Evolutionary conservation across 2,329 filamentous ascomycete genomes (phyloP), one percentile per base, ranked within the genome.

Genomic region (Plenodomus lindquistii): DNA sequence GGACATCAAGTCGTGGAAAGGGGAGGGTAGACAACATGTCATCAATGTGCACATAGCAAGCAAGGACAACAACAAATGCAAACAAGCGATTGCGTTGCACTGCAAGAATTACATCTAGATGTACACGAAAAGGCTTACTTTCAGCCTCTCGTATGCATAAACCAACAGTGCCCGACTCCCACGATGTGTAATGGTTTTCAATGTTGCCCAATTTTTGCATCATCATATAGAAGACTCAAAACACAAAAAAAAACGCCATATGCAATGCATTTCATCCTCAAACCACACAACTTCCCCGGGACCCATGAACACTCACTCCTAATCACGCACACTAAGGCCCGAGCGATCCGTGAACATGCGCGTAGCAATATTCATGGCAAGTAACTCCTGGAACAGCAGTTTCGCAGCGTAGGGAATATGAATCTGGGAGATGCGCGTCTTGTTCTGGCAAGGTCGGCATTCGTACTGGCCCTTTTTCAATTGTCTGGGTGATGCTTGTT

Each of bases 351-450:
- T 97, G 73, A 96, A 99, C 91, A 99, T 93, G 72, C 94, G 87
- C 24, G 93, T 88, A 10, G 94, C 93, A 73, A 99, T 97, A 74
- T 97, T 97, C 94, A 99, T 99, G 41, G 91, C 87, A 70, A 92
- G 90, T 61, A 99, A 79, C 78, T 99, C 94, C 79, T 99, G 94
- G 86, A 99, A 99, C 42, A 99, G 84, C 41, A 99, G 81, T 79
- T 99, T 99, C 52, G 94, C 94, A 2, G 94, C 94, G 71, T 99
- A 99, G 0, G 94, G 94, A 58, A 99, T 96, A 72, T 97, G 91
- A 47, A 99, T 88, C 75, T 99, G 94, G 4, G 93, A 94, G 73
- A 99, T 97, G 78, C 90, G 91, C 56, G 93, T 97, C 83, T 97
- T 97, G 81, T 99, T 99, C 80, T 95, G 94, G 83, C 94, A 99